Base-by-base conservation (phyloP, 2,329 filamentous ascomycete species). In the Neophaeococcomyces aloes region DNA sequence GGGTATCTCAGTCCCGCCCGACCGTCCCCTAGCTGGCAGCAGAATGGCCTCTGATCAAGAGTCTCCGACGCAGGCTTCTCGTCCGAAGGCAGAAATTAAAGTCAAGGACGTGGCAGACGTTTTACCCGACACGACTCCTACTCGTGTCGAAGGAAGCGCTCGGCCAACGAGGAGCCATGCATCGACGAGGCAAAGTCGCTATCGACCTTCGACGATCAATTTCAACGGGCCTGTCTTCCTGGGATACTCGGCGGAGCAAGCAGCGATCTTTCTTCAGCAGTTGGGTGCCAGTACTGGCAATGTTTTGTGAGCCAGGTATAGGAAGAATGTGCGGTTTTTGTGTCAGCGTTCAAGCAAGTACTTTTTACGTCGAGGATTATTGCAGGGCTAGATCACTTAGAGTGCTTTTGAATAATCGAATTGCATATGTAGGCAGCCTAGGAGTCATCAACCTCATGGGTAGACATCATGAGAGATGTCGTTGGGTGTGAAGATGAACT, bases 221-320 rank as follows among this genome's bases (percentile, higher is more conserved):
- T 94, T 95, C 58, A 94, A 85, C 7, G 89, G 89, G 0, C 89
- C 89, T 0, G 87, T 95, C 0, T 95, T 95, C 58, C 86, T 96
- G 55, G 89, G 89, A 0, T 95, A 94, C 57, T 79, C 82, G 7
- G 75, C 86, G 48, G 85, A 93, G 47, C 81, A 93, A 59, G 83
- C 85, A n/a, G 75, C 85, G 18, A 71, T 76, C 43, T 73, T 93
- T 40, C 74, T 93, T 68, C 79, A 83, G 53, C 39, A 49, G 39
- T 15, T 46, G 38, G 27, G 48, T 40, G 10, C 42, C 48, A 29
- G 49, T 34, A 11, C 39, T 18, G 29, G 33, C 11, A 18, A 33
- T 18, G 5, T 33, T 18, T 38, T 27, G 27, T n/a, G 40, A 19
- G 19, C 7, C n/a, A 21, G 2, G 18, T 18, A 18, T 6, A 13